Percentiles rank a stretch among this genome's conserved stretches.
Evolutionary conservation across 23 red algal genomes (phyloP).

Genomic region (Gracilariopsis chorda): DNA sequence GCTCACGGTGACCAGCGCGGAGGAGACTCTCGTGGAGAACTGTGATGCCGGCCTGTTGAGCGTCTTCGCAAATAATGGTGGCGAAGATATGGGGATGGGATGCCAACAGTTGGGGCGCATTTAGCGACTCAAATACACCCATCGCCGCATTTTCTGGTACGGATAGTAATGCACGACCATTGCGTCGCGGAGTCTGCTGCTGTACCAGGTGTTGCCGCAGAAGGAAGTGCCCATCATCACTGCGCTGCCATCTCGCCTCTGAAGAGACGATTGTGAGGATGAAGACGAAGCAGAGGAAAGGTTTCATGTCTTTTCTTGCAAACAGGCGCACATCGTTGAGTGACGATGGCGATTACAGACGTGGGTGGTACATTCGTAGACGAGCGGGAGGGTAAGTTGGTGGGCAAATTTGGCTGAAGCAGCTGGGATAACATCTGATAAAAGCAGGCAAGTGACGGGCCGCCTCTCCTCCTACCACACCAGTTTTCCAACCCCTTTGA

Average conservation of each 20-base stretch:
- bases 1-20: conserved; percentile 14
- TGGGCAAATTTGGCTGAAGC: background rate
- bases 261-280: background rate
- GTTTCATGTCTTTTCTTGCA: too few relatives aligned
- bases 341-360: too few relatives aligned
- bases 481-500: too few relatives aligned
- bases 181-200: background rate
- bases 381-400: background rate
- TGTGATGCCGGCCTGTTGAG: conserved; percentile 14
- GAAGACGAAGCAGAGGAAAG: background rate
- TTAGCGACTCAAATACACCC: background rate
- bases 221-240: background rate
- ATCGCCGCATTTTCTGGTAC: background rate
- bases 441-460: too few relatives aligned
- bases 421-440: too few relatives aligned
- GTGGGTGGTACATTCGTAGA: too few relatives aligned
- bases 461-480: too few relatives aligned
- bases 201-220: conserved; percentile 14
- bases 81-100: conserved; percentile 23
- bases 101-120: background rate
- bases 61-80: conserved; percentile 32
- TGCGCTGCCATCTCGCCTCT: background rate
- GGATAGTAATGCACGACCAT: background rate
- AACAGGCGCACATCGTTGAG: too few relatives aligned
- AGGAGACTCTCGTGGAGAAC: conserved; percentile 38